Conservation (phyloP, 805 yeast species). For the Zygoascus ofunaensis region DNA sequence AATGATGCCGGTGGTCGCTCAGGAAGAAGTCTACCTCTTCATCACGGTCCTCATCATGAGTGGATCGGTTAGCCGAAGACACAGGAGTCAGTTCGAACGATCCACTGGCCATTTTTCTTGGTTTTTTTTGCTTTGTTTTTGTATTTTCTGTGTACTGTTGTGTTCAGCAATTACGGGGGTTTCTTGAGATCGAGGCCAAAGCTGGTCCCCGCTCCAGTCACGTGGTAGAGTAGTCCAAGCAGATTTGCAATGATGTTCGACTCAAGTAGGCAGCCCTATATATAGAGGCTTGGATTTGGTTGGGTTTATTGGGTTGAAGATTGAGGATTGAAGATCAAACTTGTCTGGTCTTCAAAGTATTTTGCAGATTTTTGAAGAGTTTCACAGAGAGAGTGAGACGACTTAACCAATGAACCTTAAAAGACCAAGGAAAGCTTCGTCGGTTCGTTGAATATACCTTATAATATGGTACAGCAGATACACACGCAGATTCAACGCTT, state of each 20-base stretch:
- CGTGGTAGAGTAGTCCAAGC: not conserved
- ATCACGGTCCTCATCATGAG: conserved; percentile 3
- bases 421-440: too few relatives aligned
- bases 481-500: too few relatives aligned
- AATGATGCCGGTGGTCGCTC: conserved; percentile 43
- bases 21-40: conserved; percentile 21
- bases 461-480: too few relatives aligned
- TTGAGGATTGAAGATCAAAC: too few relatives aligned
- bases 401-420: too few relatives aligned
- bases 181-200: conserved; percentile 18
- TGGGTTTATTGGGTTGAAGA: too few relatives aligned
- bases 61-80: not conserved
- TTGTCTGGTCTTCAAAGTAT: too few relatives aligned
- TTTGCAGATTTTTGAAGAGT: too few relatives aligned
- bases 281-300: too few relatives aligned
- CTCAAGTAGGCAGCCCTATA: too few relatives aligned
- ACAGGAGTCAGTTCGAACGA: not conserved
- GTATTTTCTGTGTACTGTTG: not conserved
- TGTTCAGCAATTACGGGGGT: conserved; percentile 27
- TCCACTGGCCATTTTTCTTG: not conserved
- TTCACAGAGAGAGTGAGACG: too few relatives aligned
- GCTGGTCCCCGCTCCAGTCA: conserved; percentile 16
- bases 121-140: not conserved
- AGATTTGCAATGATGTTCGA: not conserved
- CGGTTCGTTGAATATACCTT: too few relatives aligned